Evolutionary conservation across 2,329 filamentous ascomycete genomes (phyloP), one percentile per base, ranked within the genome.

Genomic region (Epichloe aotearoae): DNA sequence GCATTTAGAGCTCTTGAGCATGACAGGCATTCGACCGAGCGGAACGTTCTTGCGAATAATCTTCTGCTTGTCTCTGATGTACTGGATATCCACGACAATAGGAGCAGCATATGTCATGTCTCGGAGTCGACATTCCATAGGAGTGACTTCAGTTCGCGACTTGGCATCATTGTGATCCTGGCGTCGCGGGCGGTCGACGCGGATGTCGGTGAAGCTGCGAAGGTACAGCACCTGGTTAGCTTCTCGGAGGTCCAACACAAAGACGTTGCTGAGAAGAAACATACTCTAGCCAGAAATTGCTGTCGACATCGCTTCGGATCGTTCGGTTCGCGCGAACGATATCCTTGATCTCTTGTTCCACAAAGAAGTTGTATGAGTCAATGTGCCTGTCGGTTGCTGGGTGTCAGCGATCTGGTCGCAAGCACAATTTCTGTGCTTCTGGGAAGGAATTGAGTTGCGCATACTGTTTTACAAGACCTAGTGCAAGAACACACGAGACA

Each of bases 61-160:
- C 58, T 79, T 80, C 58, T 84, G 80, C 55, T 84, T 84, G 52
- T 90, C 89, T 66, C 89, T 80, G 37, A 88, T 84, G 64, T 95
- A 97, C 58, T 87, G 83, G 49, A 97, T 87, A 63, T 97, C 90
- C 54, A 97, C 89, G 37, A 88, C 79, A 54, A 98, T 95, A 1
- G 91, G 91, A 10, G 93, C 93, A 19, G 89, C 86, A 65, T 98
- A 98, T n/a, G 91, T 97, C 77, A 95, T 90, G 65, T 98, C 94
- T 61, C 94, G 83, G 52, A 98, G 75, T 36, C 93, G 86, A 64
- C 93, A 98, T 72, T 98, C 94, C 72, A 97, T 95, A 2, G 93
- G 93, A 2, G 88, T 95, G 54, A 98, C 83, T 59, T 86, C 79
- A 58, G 78, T 81, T 56, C 83, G 77, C 47, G 83, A 79, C 62